Evolutionary conservation across 2,329 filamentous ascomycete species (phyloP), one percentile per base, ranked within the genome.

Genomic region (Allantophomopsis lycopodina): DNA sequence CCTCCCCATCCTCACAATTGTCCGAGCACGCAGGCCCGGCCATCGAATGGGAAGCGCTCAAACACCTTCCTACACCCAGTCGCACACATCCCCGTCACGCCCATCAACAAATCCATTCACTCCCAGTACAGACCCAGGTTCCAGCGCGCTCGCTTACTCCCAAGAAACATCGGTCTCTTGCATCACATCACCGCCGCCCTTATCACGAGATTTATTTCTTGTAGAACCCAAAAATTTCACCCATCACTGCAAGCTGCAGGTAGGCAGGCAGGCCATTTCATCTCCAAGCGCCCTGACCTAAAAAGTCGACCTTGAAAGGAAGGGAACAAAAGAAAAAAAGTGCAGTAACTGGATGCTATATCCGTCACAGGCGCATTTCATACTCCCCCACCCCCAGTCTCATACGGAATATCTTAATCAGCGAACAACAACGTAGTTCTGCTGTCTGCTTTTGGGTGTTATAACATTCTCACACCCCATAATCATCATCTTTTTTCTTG

Each of bases 391-490:
- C 43, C 42, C 36, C 38, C 44, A n/a, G 13, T 28, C 40, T 37
- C 33, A 36, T 42, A 36, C 37, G 44, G 45, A 43, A 48, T 46
- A 43, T 34, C 32, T n/a, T 35, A 37, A 43, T 35, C 41, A 41
- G 40, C 42, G 43, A 40, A 41, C 40, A 39, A 35, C 34, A 39
- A 35, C 34, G 21, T 35, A 31, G 32, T 42, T 45, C 23, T 28
- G 23, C 23, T 28, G 23, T 39, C 33, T 42, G 42, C 36, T 40
- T 37, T 37, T 45, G 44, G 47, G 7, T 48, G 44, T 50, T 53
- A 51, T 51, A 52, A 51, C 54, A 55, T 43, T 48, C 40, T 42
- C 41, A 38, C 41, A 38, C 32, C 32, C n/a, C 32, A 11, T 2
- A 34, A 7, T 34, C 16, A 34, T 13, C 16, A 41, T 42, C 41